These are phyloP conservation scores for Graphilbum sp. DNA, from an alignment of 2,329 filamentous ascomycete species.

Conservation along the genomic window DNA sequence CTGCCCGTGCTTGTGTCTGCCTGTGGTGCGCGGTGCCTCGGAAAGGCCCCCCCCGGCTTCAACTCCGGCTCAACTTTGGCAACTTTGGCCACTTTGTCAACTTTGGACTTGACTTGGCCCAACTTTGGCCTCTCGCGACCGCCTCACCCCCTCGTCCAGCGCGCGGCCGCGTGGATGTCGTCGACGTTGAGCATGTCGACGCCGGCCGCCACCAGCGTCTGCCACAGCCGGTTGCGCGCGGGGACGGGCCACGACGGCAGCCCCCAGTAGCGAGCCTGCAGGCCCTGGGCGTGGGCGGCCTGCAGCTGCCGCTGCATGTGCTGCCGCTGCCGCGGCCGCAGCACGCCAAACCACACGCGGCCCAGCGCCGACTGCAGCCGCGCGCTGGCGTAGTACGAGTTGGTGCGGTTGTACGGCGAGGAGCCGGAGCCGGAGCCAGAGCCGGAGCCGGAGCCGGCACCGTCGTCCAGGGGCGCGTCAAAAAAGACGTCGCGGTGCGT, in stretches of 20 bases:
- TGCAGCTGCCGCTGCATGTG: conserved; percentile 27
- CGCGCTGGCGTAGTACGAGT: conserved; percentile 51
- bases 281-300: conserved; percentile 35
- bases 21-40: too few relatives aligned
- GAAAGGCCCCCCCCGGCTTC: too few relatives aligned
- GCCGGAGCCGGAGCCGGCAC: conserved; percentile 18
- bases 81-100: too few relatives aligned
- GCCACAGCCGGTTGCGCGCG: conserved; percentile 42
- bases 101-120: too few relatives aligned
- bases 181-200: conserved; percentile 49
- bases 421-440: background rate
- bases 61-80: too few relatives aligned
- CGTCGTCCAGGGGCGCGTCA: conserved; percentile 48
- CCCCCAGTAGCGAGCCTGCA: conserved; percentile 46
- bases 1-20: too few relatives aligned
- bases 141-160: conserved; percentile 9
- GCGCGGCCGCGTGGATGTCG: conserved; percentile 21
- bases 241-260: conserved; percentile 41
- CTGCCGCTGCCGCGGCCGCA: conserved; percentile 27
- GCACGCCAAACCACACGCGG: conserved; percentile 23
- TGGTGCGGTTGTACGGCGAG: conserved; percentile 30
- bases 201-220: conserved; percentile 35
- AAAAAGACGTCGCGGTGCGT: conserved; percentile 47
- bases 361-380: conserved; percentile 40
- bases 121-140: too few relatives aligned